Base-by-base conservation (phyloP, 306 rosid species). In the Myrica gale region DNA sequence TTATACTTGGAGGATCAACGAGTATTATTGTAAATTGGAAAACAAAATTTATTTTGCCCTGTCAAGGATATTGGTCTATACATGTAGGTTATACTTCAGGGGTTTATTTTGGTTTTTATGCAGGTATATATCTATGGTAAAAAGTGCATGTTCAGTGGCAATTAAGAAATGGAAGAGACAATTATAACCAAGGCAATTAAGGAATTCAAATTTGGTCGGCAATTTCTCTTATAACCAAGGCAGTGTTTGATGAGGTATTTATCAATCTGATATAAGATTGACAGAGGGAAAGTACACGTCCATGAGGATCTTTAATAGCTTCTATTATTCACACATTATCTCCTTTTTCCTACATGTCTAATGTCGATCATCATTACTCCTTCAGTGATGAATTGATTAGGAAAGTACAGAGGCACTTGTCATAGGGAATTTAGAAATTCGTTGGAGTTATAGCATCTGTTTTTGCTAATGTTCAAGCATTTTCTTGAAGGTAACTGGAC, bases 51-150 rank as follows among this genome's bases (percentile, higher is more conserved):
- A 21, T 57, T 57, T 57, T 8, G 63, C 63, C 16, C 10, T 57
- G 39, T 57, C 11, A 57, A 19, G 39, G 41, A 20, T 57, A 32
- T 20, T 57, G 63, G 20, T 5, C 63, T 0, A 20, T 21, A 57
- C 21, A 0, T 57, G 26, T 12, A 11, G 5, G 32, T 21, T 60
- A 15, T 60, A 60, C 21, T 23, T 23, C 26, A 23, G 37, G 19
- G 37, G 79, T 78, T 32, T 9, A 12, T 70, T 70, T 68, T 52
- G 70, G 51, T 81, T 83, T 63, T 57, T 73, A 46, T 79, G 85
- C 89, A 95, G 99, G 73, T n/a, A n/a, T n/a, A n/a, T 92, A 83
- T 82, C 84, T 53, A 80, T 92, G 92, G 55, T 92, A 66, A 95
- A 87, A 79, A 82, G 54, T 78, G 79, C 98, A 10, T 90, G 93